phyloP scores from a whole-genome alignment of 345 rosid genomes.

The Eucalyptus erythrocorys region DNA sequence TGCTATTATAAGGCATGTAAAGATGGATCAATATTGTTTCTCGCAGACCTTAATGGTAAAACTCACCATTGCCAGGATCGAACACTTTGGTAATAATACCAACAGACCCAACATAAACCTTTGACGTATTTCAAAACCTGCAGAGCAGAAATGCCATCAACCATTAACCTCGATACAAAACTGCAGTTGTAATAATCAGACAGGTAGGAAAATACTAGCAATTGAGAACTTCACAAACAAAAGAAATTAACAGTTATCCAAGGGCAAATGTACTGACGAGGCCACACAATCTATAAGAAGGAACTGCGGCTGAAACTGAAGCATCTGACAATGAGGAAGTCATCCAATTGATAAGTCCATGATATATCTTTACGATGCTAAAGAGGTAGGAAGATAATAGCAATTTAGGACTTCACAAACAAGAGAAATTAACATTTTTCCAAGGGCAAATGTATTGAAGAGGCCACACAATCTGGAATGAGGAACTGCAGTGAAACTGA shows the following conservation, averaged over 20 bases:
- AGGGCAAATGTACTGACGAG: neutral
- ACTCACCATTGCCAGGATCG: constrained; percentile 97
- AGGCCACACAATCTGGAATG: neutral
- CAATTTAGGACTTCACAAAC: neutral
- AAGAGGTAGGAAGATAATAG: neutral
- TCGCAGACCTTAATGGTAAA: neutral
- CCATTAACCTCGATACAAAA: neutral
- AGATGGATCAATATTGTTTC: neutral
- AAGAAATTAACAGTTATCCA: neutral
- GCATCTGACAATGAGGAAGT: neutral
- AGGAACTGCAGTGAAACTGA: neutral
- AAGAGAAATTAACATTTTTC: neutral
- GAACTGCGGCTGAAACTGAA: neutral
- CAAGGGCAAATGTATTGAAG: too few species aligned
- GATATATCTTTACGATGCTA: neutral
- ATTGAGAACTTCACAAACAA: neutral
- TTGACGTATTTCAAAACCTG: constrained; percentile 90
- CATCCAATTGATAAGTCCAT: neutral
- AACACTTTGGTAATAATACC: constrained; percentile 92
- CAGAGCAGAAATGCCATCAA: neutral
- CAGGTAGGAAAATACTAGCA: neutral
- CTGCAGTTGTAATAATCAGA: neutral
- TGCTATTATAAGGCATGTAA: neutral
- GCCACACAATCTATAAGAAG: too few species aligned
- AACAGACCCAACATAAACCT: constrained; percentile 98